phyloP scores from a whole-genome alignment of 2,329 filamentous ascomycete species.

The Juglanconis oblonga region DNA sequence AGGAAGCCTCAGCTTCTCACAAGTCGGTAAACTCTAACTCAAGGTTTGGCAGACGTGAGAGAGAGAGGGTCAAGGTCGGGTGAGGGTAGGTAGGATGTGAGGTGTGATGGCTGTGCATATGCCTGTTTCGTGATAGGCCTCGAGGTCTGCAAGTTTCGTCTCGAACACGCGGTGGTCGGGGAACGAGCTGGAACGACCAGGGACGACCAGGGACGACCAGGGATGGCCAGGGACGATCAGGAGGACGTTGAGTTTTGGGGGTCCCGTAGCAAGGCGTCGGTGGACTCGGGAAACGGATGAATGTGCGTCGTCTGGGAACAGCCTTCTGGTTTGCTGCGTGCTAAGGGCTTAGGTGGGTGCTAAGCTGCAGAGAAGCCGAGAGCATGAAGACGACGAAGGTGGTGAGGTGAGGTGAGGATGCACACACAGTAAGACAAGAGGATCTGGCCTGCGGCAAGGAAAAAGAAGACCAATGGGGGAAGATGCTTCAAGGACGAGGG shows the following conservation, averaged over 20 bases:
- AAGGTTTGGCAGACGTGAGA: background rate
- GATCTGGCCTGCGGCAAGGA: background rate
- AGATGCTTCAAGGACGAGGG: background rate
- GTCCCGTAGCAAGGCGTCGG: too few species aligned
- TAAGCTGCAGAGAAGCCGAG: background rate
- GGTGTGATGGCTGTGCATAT: background rate
- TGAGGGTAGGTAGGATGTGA: background rate
- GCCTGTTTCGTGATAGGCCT: background rate
- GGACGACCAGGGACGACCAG: background rate
- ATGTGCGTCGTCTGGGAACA: background rate
- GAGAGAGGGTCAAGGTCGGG: too few species aligned
- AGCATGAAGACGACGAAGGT: background rate
- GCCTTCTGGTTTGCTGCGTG: background rate
- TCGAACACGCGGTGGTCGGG: too few species aligned
- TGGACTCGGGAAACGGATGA: too few species aligned
- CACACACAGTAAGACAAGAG: too few species aligned
- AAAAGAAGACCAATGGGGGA: background rate
- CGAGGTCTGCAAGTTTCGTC: background rate
- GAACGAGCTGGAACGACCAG: too few species aligned
- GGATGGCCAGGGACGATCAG: too few species aligned
- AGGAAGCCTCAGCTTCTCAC: background rate
- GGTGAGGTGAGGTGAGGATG: background rate
- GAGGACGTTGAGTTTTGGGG: too few species aligned
- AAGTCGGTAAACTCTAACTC: background rate
- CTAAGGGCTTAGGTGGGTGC: too few species aligned